Evolutionary conservation across 345 rosid species (phyloP).

Genomic region (Melastoma malabathricum): DNA sequence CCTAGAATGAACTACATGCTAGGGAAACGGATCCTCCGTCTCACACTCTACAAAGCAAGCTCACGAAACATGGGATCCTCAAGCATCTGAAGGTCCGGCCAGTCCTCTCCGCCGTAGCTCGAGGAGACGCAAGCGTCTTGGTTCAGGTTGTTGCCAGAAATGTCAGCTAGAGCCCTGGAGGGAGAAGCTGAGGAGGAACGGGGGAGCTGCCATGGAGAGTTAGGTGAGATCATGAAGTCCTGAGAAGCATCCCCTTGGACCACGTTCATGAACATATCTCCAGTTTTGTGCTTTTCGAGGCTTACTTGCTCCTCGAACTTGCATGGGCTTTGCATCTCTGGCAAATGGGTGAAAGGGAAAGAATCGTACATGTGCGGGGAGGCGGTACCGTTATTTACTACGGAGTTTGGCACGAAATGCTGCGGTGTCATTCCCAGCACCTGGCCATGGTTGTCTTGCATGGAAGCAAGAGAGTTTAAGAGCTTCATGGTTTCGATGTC

Average conservation of each 20-base stretch:
- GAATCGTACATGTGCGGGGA: constrained; percentile 8
- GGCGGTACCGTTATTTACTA: constrained; percentile 2
- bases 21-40: neutral
- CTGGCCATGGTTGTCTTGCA: constrained; percentile 11
- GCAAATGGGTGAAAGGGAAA: constrained; percentile 33
- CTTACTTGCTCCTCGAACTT: constrained; percentile 14
- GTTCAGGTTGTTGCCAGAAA: constrained; percentile 3
- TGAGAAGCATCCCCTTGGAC: constrained; percentile 4
- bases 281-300: constrained; percentile 1
- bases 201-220: constrained; percentile 26
- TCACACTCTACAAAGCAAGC: constrained; percentile 14
- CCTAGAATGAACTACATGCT: too few species aligned
- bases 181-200: constrained; percentile 31
- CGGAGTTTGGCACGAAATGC: constrained; percentile 3
- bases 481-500: constrained; percentile 28
- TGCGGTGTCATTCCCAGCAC: constrained; percentile 3
- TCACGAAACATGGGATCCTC: constrained; percentile 40
- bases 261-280: neutral
- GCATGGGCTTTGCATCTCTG: constrained; percentile 29
- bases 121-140: constrained; percentile 16
- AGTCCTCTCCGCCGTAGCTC: constrained; percentile 20
- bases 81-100: constrained; percentile 32
- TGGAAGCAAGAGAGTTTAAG: constrained; percentile 18
- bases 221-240: constrained; percentile 15
- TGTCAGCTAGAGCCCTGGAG: constrained; percentile 2